These are phyloP conservation scores for Chalciporus pseudorubinellus DNA, from an alignment of 768 basidiomycete species.

Conservation along the genomic window DNA sequence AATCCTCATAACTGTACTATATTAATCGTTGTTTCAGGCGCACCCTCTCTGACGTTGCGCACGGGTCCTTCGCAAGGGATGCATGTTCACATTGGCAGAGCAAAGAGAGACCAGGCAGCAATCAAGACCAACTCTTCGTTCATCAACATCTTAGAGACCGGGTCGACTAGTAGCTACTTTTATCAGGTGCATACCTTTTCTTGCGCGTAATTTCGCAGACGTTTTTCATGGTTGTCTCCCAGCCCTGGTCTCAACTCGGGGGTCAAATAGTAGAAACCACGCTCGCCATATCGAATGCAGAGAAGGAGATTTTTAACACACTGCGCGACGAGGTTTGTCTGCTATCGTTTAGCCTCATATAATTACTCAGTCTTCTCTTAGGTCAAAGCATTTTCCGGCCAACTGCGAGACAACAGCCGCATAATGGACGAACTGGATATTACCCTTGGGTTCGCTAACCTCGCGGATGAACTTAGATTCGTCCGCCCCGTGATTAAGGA, in stretches of 20 bases:
- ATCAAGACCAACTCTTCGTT: slow-evolving; percentile 51
- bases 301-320: slow-evolving; percentile 70
- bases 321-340: slow-evolving; percentile 61
- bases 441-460: slow-evolving; percentile 71
- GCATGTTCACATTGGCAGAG: slow-evolving; percentile 68
- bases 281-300: slow-evolving; percentile 49
- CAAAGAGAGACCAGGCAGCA: slow-evolving; percentile 57
- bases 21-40: slow-evolving; percentile 41
- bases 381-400: slow-evolving; percentile 58
- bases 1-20: background rate
- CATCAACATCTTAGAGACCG: slow-evolving; percentile 56
- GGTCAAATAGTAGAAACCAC: slow-evolving; percentile 59
- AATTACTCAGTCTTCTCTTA: slow-evolving; percentile 28
- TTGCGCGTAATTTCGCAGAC: background rate
- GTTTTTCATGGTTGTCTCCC: background rate
- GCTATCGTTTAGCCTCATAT: background rate
- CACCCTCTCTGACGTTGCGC: slow-evolving; percentile 71
- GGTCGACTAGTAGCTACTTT: slow-evolving; percentile 68
- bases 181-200: slow-evolving; percentile 44
- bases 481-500: slow-evolving; percentile 67
- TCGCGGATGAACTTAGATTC: slow-evolving; percentile 77
- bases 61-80: slow-evolving; percentile 66
- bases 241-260: slow-evolving; percentile 81
- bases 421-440: slow-evolving; percentile 89
- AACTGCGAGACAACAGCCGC: slow-evolving; percentile 70